Conservation (phyloP, 1,284 basidiomycete species). For the Rugiboletus extremiorientalis region DNA sequence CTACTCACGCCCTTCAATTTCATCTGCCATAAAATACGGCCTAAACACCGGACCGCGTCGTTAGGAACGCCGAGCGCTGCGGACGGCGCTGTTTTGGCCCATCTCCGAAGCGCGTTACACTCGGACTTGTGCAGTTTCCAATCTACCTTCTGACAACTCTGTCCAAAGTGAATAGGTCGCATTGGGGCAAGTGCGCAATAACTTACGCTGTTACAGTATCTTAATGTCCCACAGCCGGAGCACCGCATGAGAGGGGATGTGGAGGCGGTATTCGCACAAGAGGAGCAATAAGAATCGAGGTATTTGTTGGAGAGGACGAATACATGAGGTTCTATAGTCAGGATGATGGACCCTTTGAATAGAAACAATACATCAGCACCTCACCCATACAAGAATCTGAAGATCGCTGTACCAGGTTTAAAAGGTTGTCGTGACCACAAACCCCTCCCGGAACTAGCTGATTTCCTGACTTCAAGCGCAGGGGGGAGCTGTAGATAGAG, state of each 20-base stretch:
- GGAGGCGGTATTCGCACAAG: conserved; percentile 51
- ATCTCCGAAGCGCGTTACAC: conserved; percentile 66
- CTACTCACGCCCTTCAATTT: conserved; percentile 55
- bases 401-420: conserved; percentile 39
- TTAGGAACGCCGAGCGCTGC: conserved; percentile 53
- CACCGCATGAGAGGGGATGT: conserved; percentile 58
- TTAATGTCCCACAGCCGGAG: conserved; percentile 62
- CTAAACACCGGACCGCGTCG: conserved; percentile 77
- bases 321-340: conserved; percentile 59
- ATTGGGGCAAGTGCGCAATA: background rate
- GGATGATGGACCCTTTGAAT: conserved; percentile 55
- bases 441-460: conserved; percentile 37
- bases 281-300: conserved; percentile 65
- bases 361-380: background rate
- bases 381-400: background rate
- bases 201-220: conserved; percentile 73
- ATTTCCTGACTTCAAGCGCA: conserved; percentile 33
- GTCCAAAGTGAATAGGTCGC: background rate
- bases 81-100: conserved; percentile 51
- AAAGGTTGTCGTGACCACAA: conserved; percentile 38
- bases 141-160: conserved; percentile 78
- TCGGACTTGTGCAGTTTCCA: conserved; percentile 79
- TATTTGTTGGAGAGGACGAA: conserved; percentile 65
- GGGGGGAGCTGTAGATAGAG: conserved; percentile 31
- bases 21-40: conserved; percentile 68